Evolutionary conservation across 495 filamentous ascomycete species (phyloP), one percentile per base, ranked within the genome.

Genomic region (Podospora appendiculata): DNA sequence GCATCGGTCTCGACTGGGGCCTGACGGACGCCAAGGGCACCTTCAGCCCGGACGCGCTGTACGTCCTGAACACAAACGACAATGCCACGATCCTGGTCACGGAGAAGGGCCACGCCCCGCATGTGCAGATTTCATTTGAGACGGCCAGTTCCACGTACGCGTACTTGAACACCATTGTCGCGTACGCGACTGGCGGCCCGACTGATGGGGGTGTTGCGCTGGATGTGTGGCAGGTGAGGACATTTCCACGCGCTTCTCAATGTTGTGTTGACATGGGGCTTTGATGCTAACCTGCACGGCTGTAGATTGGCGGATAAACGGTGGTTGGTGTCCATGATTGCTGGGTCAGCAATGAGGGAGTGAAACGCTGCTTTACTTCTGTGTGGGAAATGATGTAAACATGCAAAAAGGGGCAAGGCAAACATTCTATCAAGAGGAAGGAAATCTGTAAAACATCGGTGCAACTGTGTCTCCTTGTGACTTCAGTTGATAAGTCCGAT

Each of bases 201-300:
- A 53, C 16, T 33, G 58, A 35, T 3, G 40, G 6, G 19, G 58
- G 55, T 0, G 50, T 61, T 11, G 52, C 42, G 14, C 35, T 61
- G 45, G 55, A 61, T 51, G 50, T 61, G 16, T 61, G 58, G 58
- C 53, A 79, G 53, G 57, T 59, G 36, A 19, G 56, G 12, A 43
- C 12, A 43, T 25, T 5, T 25, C 25, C 25, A 2, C 25, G 25
- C 5, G 25, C 2, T 25, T 25, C 5, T 25, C n/a, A n/a, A 5
- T 25, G 25, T 25, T 25, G 25, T 2, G 5, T 25, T 25, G 25
- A 2, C 2, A 2, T 25, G 25, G 25, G 2, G 25, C 5, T 25
- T 25, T 25, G 5, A 5, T 25, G 25, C 25, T 25, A 25, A 25
- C 5, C 5, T 2, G 5, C 5, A 5, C 5, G 25, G 25, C 5